Evolutionary conservation across 331 rosid species (phyloP).

Genomic region (Quercus tomentella): DNA sequence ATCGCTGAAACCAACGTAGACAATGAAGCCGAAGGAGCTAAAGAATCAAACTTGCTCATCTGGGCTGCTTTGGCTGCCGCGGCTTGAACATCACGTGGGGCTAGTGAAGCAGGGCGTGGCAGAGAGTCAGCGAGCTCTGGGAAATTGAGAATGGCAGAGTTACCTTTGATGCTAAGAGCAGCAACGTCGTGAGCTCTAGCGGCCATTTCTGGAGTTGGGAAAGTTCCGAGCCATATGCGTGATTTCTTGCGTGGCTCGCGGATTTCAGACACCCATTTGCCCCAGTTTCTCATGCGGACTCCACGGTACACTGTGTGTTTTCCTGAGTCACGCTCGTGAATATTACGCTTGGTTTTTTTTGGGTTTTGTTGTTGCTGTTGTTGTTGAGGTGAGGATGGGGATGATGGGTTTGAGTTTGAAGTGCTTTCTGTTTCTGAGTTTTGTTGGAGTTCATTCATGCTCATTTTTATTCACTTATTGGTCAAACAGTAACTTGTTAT

Average conservation of each 20-base stretch:
- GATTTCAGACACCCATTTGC: constrained; percentile 98
- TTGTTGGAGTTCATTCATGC: constrained; percentile 25
- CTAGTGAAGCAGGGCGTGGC: constrained; percentile 72
- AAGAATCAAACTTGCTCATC: constrained; percentile 47
- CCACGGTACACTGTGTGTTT: constrained; percentile 72
- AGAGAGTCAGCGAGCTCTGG: constrained; percentile 60
- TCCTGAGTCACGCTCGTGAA: constrained; percentile 37
- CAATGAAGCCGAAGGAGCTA: background rate
- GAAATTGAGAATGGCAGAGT: constrained; percentile 81
- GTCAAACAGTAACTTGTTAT: background rate
- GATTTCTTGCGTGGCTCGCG: constrained; percentile 95
- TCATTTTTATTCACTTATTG: constrained; percentile 14
- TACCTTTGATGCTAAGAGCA: constrained; percentile 83
- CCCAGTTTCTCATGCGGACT: constrained; percentile 94
- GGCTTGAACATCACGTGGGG: constrained; percentile 85
- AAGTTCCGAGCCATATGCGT: constrained; percentile 97
- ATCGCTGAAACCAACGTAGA: constrained; percentile 33
- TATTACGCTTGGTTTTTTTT: constrained; percentile 36
- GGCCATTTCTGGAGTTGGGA: constrained; percentile 86
- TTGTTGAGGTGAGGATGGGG: constrained; percentile 21
- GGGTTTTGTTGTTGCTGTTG: background rate
- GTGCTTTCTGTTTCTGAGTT: constrained; percentile 49
- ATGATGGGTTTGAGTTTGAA: constrained; percentile 46
- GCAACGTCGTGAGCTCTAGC: constrained; percentile 98
- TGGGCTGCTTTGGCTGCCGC: constrained; percentile 91